Base-by-base conservation (phyloP, 352 stramenopile species). In the Aphanomyces astaci region DNA sequence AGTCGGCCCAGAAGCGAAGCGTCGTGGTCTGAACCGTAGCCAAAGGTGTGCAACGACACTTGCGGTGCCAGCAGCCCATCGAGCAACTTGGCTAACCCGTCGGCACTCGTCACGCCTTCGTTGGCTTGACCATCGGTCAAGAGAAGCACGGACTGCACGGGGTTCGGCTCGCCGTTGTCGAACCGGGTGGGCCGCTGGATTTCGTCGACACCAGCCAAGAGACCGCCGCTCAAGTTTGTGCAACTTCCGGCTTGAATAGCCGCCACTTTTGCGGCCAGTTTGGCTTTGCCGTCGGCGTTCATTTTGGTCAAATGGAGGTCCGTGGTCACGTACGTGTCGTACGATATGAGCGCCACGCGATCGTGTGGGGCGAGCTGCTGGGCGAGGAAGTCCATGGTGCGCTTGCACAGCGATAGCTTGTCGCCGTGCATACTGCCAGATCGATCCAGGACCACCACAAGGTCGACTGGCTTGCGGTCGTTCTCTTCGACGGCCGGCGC, bases 121-220 rank as follows among this genome's bases (percentile, higher is more conserved):
- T 89, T 89, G 11, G 81, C 79, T 51, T 75, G 73, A 28, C 81
- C 81, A 68, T 89, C 79, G 27, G 79, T 89, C 0, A 89, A 63
- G 5, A 89, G 70, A 40, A 89, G 78, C 0, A 87, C 72, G 9
- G 72, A 73, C 33, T 75, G 66, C 4, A 87, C 75, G 24, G 76
- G 73, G 43, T 82, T 81, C 22, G 78, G 70, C 32, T 53, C n/a
- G 5, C 53, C 39, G 13, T 31, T 43, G 25, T 40, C 45, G 31
- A 27, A 3, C 10, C 30, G 32, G 7, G 22, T 30, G 24, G 31
- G 33, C 27, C 40, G n/a, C 66, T 66, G 28, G 22, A 57, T n/a
- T 30, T 74, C 27, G 33, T 73, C 57, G 60, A 84, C 54, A 11
- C 68, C 71, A 25, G 69, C 73, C 19, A 87, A 64, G 15, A 75